These are phyloP conservation scores for Tricladium varicosporioides DNA, from an alignment of 2,329 filamentous ascomycete species.

Conservation along the genomic window DNA sequence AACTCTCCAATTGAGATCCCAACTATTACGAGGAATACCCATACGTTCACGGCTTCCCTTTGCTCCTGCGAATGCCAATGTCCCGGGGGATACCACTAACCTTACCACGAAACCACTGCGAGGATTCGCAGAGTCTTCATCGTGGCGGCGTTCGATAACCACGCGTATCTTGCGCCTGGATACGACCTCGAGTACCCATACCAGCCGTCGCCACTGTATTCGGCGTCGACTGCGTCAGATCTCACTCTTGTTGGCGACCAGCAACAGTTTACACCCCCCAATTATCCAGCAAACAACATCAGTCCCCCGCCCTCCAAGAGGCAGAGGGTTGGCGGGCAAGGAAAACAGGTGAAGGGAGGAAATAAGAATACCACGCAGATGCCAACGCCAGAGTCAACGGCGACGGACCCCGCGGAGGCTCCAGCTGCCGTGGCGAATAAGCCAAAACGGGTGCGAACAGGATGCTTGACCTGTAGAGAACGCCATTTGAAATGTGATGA, in stretches of 20 bases:
- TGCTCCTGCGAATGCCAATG: conserved; percentile 21
- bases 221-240: conserved; percentile 29
- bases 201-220: conserved; percentile 30
- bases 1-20: neutral
- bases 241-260: conserved; percentile 29
- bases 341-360: conserved; percentile 12
- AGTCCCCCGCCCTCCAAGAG: conserved; percentile 25
- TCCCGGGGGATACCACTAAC: conserved; percentile 15
- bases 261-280: conserved; percentile 25
- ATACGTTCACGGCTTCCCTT: neutral
- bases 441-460: conserved; percentile 84
- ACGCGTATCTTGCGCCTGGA: conserved; percentile 28
- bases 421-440: conserved; percentile 44
- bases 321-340: conserved; percentile 20
- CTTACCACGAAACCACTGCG: conserved; percentile 23
- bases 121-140: conserved; percentile 31
- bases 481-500: conserved; percentile 92
- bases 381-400: conserved; percentile 23
- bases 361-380: conserved; percentile 26
- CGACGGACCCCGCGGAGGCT: conserved; percentile 17
- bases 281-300: conserved; percentile 18
- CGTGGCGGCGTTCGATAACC: conserved; percentile 32
- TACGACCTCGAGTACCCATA: conserved; percentile 30
- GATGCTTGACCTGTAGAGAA: conserved; percentile 86
- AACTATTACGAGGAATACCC: neutral